Base-by-base conservation (phyloP, 352 stramenopile species). In the Phytopythium montanum region DNA sequence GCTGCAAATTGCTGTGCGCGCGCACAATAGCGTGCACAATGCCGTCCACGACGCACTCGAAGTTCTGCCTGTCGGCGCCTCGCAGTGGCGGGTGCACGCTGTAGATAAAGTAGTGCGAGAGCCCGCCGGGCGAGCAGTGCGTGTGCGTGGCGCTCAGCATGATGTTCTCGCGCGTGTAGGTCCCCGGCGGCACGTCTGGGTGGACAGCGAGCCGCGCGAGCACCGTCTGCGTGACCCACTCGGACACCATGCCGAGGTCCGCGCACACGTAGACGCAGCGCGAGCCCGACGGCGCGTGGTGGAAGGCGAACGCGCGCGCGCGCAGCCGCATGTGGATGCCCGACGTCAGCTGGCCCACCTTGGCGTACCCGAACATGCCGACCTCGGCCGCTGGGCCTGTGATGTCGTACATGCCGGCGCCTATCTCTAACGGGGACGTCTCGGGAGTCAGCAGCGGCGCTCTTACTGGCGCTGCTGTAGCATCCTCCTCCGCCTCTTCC, bases 71-170 rank as follows among this genome's bases (percentile, higher is more conserved):
- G 55, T 92, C 81, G 0, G 79, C 79, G 10, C 85, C 85, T 2
- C 81, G 81, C 42, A 94, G 45, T 19, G 85, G 82, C 31, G 85
- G 82, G 53, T 94, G 85, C 51, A 94, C 77, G 66, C 80, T 92
- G 72, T 97, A 97, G 36, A 98, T 84, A 41, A 95, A 85, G 73
- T 97, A 97, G 70, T 97, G 88, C 12, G 94, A 93, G 26, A 97
- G 88, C 0, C 93, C 93, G 2, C 85, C 90, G 4, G 92, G 90
- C 23, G 82, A 83, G 61, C 85, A 97, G 64, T 98, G 93, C 48
- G 92, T 97, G 68, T 98, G 93, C 12, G 92, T 98, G 31, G 90
- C 92, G 56, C 75, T 96, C 52, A 97, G 71, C 73, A 90, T 87
- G 49, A 97, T 72, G 66, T 96, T 97, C 39, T 89, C 68, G 38